These are phyloP conservation scores for Centrapalus pauciflorus DNA, from an alignment of 129 eudicot species.

Conservation along the genomic window DNA sequence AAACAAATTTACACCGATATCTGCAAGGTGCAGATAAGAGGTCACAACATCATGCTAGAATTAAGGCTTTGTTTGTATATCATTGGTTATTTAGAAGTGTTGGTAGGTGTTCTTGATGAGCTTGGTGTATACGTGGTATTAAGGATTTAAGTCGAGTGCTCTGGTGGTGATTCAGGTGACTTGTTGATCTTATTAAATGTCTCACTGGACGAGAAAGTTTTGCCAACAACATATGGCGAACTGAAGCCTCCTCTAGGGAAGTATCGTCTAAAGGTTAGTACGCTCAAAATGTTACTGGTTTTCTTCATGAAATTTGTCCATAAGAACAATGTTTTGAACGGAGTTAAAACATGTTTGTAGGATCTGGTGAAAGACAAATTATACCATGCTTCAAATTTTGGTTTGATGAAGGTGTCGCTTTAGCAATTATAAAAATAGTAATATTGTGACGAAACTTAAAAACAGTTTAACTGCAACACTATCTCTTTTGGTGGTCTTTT, in stretches of 20 bases:
- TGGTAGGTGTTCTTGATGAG: neutral
- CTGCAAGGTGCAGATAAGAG: too few species aligned
- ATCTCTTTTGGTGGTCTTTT: neutral
- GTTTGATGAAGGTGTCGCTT: neutral
- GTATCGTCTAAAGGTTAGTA: constrained; percentile 81
- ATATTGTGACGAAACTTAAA: neutral
- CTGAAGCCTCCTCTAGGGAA: constrained; percentile 90
- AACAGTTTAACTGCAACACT: neutral
- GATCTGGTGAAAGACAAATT: neutral
- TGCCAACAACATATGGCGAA: constrained; percentile 88
- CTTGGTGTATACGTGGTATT: neutral
- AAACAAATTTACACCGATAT: too few species aligned
- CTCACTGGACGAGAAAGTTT: constrained; percentile 65
- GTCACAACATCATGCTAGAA: too few species aligned
- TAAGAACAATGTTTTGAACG: neutral
- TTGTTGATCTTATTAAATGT: constrained; percentile 61
- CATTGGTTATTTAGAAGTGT: neutral
- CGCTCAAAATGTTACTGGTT: neutral
- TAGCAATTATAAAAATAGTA: neutral
- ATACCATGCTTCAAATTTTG: neutral
- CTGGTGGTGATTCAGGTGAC: constrained; percentile 44
- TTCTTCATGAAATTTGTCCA: neutral
- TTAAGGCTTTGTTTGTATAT: too few species aligned
- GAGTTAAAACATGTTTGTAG: neutral
- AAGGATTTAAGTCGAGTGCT: neutral